These are phyloP conservation scores for Candida corydali DNA, from an alignment of 805 yeast genomes.

Conservation along the genomic window DNA sequence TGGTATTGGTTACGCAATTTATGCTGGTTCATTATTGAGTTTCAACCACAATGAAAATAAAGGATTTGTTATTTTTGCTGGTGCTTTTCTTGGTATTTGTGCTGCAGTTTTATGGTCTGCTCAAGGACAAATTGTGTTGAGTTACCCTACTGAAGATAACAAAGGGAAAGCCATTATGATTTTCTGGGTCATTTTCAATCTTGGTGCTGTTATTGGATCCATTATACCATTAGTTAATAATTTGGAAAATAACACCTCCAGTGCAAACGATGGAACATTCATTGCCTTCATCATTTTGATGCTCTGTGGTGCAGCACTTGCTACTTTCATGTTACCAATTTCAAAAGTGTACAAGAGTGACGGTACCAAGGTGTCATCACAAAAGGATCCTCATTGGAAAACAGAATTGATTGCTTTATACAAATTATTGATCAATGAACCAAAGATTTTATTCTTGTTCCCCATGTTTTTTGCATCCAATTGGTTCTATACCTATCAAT, in stretches of 20 bases:
- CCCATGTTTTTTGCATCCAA: slow-evolving; percentile 63
- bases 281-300: slow-evolving; percentile 53
- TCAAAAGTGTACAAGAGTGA: slow-evolving; percentile 46
- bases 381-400: slow-evolving; percentile 43
- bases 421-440: slow-evolving; percentile 34
- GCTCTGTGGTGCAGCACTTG: slow-evolving; percentile 42
- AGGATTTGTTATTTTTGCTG: slow-evolving; percentile 53
- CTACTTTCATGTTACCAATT: slow-evolving; percentile 46
- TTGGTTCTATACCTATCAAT: slow-evolving; percentile 66
- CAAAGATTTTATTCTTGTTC: slow-evolving; percentile 43
- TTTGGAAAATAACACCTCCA: slow-evolving; percentile 32
- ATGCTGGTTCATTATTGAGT: slow-evolving; percentile 48
- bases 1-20: slow-evolving; percentile 52
- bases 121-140: slow-evolving; percentile 52
- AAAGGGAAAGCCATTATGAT: slow-evolving; percentile 52
- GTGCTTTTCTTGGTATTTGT: slow-evolving; percentile 53
- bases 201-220: slow-evolving; percentile 60
- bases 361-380: slow-evolving; percentile 44
- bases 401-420: slow-evolving; percentile 42
- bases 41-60: slow-evolving; percentile 42
- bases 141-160: slow-evolving; percentile 51
- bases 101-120: slow-evolving; percentile 59
- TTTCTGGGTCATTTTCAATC: slow-evolving; percentile 59
- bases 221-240: slow-evolving; percentile 55
- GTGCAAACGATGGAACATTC: slow-evolving; percentile 46